Conservation (phyloP, 2,329 filamentous ascomycete species). For the Colletotrichum aenigma region DNA sequence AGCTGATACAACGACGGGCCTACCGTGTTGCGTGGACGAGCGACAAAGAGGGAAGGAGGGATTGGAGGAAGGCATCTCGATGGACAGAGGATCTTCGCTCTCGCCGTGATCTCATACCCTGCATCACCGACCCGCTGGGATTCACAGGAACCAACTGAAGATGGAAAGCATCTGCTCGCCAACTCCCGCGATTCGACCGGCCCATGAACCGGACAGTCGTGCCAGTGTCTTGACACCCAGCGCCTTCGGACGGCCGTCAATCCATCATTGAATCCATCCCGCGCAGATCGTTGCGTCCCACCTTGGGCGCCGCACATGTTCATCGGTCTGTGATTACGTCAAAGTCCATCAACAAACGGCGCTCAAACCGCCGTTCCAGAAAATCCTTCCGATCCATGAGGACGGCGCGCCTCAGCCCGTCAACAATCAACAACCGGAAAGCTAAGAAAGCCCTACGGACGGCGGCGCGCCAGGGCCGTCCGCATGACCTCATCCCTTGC, state of each 20-base stretch:
- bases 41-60: not conserved
- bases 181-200: not conserved
- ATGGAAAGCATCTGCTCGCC: not conserved
- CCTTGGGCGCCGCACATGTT: not conserved
- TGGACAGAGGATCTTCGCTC: not conserved
- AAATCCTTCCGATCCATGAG: not conserved
- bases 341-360: not conserved
- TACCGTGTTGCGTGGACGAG: not conserved
- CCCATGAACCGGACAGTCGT: not conserved
- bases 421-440: not conserved
- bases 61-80: not conserved
- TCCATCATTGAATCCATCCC: not conserved
- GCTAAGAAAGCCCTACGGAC: not conserved
- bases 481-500: conserved; percentile 11
- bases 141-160: not conserved
- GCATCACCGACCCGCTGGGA: not conserved
- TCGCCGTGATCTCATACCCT: conserved; percentile 7
- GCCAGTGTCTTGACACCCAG: not conserved
- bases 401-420: not conserved
- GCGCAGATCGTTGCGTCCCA: conserved; percentile 6
- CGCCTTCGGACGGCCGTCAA: conserved; percentile 2
- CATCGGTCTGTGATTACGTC: not conserved
- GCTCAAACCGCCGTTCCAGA: conserved; percentile 5
- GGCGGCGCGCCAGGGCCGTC: not conserved
- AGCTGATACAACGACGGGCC: not conserved